Evolutionary conservation across 176 grass and related monocot genomes (phyloP), one percentile per base, ranked within the genome.

Genomic region (Thalia dealbata): DNA sequence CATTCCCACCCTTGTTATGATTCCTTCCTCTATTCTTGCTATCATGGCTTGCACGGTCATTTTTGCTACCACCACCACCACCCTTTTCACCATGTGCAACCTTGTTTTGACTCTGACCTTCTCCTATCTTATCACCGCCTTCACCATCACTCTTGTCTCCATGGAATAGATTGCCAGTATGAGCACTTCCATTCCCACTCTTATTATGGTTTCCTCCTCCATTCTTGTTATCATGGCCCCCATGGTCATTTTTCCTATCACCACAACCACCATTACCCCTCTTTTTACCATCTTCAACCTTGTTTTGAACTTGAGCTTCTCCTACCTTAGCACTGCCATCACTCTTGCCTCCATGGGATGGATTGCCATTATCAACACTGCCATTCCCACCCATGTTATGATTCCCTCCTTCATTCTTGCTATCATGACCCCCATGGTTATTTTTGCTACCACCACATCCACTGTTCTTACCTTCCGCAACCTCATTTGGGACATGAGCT

Each of bases 381-480:
- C 69, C 38, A 50, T 29, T 56, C 3, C 41, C 61, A 64, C 3
- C 46, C 26, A 56, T 52, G 62, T 10, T 22, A 56, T n/a, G 54
- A 27, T 38, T 73, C 6, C 56, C 73, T 26, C 75, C 75, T 35
- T 62, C 75, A 54, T 35, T 76, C 50, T 73, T 59, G 41, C 52
- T 52, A 35, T 18, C 64, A 16, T 18, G 26, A 30, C 28, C 24
- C 13, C 26, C 64, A 7, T 15, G 28, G 38, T 15, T 29, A 15
- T 67, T 27, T 32, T 67, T 67, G 18, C n/a, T 21, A 25, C 58
- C 58, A 23, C 73, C 73, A 14, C 23, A 8, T 14, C 14, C n/a
- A n/a, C n/a, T 38, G n/a, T 48, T 50, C 11, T 63, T 63, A 12
- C 56, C 38, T 5, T n/a, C 73, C 19, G 4, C 38, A 43, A 1